phyloP scores from a whole-genome alignment of 2,329 filamentous ascomycete species.

The Lachnellula arida region DNA sequence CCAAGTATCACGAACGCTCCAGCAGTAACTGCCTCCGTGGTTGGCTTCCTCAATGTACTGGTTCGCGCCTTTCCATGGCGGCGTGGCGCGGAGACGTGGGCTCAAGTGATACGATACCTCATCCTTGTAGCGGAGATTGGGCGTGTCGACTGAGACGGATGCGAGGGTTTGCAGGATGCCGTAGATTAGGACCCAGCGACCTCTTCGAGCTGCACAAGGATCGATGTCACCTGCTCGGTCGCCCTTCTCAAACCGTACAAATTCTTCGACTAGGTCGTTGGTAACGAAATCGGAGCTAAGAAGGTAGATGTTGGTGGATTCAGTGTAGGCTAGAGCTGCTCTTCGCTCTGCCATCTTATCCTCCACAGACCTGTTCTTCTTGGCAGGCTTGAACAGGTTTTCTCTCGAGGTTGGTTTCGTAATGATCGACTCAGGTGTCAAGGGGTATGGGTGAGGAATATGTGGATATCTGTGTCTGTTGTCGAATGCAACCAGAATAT shows the following conservation, averaged over 20 bases:
- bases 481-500: conserved; percentile 63
- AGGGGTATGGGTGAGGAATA: conserved; percentile 62
- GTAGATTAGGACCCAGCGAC: conserved; percentile 59
- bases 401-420: conserved; percentile 22
- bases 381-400: conserved; percentile 16
- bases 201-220: conserved; percentile 50
- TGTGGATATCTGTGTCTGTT: conserved; percentile 58
- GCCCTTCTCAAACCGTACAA: conserved; percentile 51
- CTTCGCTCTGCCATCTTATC: conserved; percentile 25
- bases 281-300: conserved; percentile 49
- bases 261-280: conserved; percentile 52
- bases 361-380: conserved; percentile 12
- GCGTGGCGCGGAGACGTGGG: conserved; percentile 48
- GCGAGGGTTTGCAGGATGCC: conserved; percentile 56
- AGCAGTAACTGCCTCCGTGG: conserved; percentile 31
- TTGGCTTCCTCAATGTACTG: conserved; percentile 26
- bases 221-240: conserved; percentile 48
- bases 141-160: conserved; percentile 53
- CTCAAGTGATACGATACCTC: conserved; percentile 54
- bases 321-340: conserved; percentile 48
- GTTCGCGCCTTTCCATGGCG: conserved; percentile 47
- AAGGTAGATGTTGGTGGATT: conserved; percentile 55
- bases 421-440: conserved; percentile 52
- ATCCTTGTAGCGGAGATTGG: conserved; percentile 47
- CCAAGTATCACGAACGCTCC: conserved; percentile 26